These are phyloP conservation scores for Neurospora cerealis DNA, from an alignment of 495 filamentous ascomycete genomes.

Conservation along the genomic window DNA sequence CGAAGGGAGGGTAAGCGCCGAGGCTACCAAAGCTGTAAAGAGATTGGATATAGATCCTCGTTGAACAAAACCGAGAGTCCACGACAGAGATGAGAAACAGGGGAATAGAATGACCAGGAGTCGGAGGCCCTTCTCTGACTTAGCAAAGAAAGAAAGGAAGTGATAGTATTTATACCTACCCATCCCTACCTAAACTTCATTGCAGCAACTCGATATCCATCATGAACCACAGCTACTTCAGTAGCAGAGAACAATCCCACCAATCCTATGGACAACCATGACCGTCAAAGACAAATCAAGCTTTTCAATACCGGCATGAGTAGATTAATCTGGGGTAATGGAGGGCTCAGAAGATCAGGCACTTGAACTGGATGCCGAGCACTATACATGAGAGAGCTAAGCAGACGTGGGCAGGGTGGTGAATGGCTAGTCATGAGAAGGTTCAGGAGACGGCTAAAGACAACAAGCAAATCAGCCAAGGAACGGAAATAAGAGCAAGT, in stretches of 20 bases:
- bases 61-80: background rate
- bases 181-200: background rate
- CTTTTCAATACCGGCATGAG: background rate
- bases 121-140: background rate
- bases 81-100: background rate
- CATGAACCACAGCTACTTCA: background rate
- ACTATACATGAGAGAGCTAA: background rate
- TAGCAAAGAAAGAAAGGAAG: background rate
- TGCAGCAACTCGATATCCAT: background rate
- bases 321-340: background rate
- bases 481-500: background rate
- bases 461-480: background rate
- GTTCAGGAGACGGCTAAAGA: background rate
- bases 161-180: background rate
- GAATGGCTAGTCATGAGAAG: background rate
- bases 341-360: background rate
- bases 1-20: background rate
- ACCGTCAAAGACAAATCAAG: background rate
- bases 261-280: background rate
- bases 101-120: background rate
- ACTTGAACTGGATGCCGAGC: background rate
- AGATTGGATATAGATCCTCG: background rate
- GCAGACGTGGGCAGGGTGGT: background rate
- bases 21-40: background rate
- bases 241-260: background rate